These are phyloP conservation scores for Tetrahymena malaccensis DNA, from an alignment of 73 alveolate species.

Conservation along the genomic window DNA sequence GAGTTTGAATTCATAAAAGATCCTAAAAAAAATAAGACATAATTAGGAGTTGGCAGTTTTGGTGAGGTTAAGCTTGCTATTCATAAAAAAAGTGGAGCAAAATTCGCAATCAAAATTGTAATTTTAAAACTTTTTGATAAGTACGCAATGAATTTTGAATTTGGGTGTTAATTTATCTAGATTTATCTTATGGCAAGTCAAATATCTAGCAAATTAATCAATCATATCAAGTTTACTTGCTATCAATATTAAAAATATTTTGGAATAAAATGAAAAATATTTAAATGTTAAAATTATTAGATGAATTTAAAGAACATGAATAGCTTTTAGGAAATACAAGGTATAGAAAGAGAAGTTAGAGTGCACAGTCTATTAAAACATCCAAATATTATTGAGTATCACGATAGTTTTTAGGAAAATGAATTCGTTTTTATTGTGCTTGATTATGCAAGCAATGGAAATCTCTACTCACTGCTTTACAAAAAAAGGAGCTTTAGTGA, in stretches of 20 bases:
- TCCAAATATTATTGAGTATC: conserved; percentile 12
- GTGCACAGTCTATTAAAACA: conserved; percentile 18
- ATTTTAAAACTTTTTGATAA: background rate
- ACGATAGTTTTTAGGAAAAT: conserved; percentile 31
- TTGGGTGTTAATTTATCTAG: background rate
- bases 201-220: background rate
- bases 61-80: background rate
- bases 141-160: background rate
- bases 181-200: background rate
- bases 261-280: background rate
- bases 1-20: background rate
- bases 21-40: background rate
- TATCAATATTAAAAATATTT: background rate
- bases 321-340: conserved; percentile 23
- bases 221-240: background rate
- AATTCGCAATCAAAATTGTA: background rate
- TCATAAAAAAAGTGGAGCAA: background rate
- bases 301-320: conserved; percentile 12
- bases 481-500: conserved; percentile 27
- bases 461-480: conserved; percentile 29
- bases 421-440: conserved; percentile 33
- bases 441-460: conserved; percentile 40
- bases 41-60: background rate
- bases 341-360: conserved; percentile 37
- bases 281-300: background rate